Base-by-base conservation (phyloP, 176 grass and related monocot species). In the Oropetium thomaeum region DNA sequence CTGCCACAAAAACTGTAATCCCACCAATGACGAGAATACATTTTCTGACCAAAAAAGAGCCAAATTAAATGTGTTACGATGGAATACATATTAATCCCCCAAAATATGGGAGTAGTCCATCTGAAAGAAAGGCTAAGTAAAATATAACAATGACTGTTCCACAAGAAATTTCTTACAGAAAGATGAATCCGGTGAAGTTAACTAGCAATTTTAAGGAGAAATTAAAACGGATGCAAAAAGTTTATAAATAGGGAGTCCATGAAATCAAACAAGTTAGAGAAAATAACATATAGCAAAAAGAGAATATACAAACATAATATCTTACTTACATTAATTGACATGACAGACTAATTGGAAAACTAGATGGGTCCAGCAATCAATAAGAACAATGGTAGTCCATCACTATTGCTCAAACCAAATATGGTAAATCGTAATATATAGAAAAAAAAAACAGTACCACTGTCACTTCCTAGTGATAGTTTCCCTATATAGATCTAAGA, bases 1-100 rank as follows among this genome's bases (percentile, higher is more conserved):
- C 78, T 92, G 79, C 95, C 95, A 97, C 40, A 83, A 79, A 75
- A 97, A 97, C 48, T 85, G 91, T 62, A 97, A 84, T 41, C 95
- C 95, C 44, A 87, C 90, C 78, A 97, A 89, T 37, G 95, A 89
- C 23, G 88, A 93, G 63, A 97, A 93, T 49, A 93, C 79, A 73
- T 97, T 97, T 58, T 97, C 95, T 97, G 88, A 74, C 89, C 30
- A 65, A 76, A 83, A 63, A 89, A 29, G 7, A 55, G 66, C 70
- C 76, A 83, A 54, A 72, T 41, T 32, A 80, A 48, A 34, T 38
- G 58, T 59, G 65, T 32, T 53, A 52, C 1, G 65, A 75, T 29
- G 34, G 70, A 47, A 76, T 2, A 76, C 34, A 28, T 42, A 43
- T 16, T 23, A 81, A 28, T 31, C 32, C 17, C 49, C 26, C 26